Percentiles rank a stretch among this genome's conserved stretches.
Evolutionary conservation across 768 basidiomycete species (phyloP).

Genomic region (Phanerodontia chrysosporium): DNA sequence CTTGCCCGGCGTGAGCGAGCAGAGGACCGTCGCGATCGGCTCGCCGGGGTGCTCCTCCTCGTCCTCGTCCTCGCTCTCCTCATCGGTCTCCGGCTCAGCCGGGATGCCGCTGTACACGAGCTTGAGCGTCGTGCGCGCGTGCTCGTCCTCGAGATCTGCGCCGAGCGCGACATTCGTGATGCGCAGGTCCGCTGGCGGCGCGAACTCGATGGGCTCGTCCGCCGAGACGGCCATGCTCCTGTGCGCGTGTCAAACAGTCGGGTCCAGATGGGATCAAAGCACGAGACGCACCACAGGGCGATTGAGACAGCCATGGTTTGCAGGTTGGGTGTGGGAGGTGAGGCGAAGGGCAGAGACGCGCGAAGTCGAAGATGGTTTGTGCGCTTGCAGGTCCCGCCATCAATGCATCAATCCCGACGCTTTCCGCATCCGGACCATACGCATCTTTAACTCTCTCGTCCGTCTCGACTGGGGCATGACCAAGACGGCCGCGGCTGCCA

Average conservation of each 20-base stretch:
- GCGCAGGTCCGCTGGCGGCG: conserved; percentile 6
- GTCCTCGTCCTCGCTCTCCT: conserved; percentile 24
- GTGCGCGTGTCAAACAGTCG: neutral
- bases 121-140: conserved; percentile 8
- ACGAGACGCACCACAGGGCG: neutral
- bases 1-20: conserved; percentile 79
- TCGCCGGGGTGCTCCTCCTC: conserved; percentile 22
- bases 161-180: conserved; percentile 14
- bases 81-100: neutral
- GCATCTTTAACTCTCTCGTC: too few species aligned
- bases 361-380: too few species aligned
- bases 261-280: neutral
- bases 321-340: too few species aligned
- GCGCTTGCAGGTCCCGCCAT: too few species aligned
- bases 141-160: conserved; percentile 9
- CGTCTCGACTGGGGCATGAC: too few species aligned
- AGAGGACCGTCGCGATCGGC: conserved; percentile 50
- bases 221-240: conserved; percentile 11
- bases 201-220: conserved; percentile 22
- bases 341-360: too few species aligned
- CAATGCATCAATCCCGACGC: too few species aligned
- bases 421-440: too few species aligned
- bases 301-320: conserved; percentile 10
- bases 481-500: too few species aligned
- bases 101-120: conserved; percentile 15